phyloP scores from a whole-genome alignment of 805 yeast species.

The Metschnikowia lochheadii region DNA sequence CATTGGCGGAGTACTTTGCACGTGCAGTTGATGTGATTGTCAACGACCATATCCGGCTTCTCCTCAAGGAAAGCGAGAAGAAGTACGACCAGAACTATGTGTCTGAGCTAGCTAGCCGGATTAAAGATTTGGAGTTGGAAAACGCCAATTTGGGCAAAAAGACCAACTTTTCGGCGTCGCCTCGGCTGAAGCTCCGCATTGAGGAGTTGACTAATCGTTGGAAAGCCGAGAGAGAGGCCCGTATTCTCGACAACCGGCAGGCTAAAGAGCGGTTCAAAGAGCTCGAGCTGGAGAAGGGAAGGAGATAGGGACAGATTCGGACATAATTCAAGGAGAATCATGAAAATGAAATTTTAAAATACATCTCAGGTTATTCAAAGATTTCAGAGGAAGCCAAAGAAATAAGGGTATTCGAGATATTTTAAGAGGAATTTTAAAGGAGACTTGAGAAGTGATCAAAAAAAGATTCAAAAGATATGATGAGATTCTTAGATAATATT shows the following conservation, averaged over 20 bases:
- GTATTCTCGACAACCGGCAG: slow-evolving; percentile 57
- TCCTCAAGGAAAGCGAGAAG: slow-evolving; percentile 32
- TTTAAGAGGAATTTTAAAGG: no score
- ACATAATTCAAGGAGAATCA: no score
- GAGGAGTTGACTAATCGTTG: slow-evolving; percentile 62
- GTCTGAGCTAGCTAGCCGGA: slow-evolving; percentile 19
- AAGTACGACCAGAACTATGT: slow-evolving; percentile 15
- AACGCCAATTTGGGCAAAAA: slow-evolving; percentile 29
- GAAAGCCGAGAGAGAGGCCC: slow-evolving; percentile 68
- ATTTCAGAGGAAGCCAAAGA: no score
- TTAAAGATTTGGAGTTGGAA: slow-evolving; percentile 17
- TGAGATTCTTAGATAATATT: no score
- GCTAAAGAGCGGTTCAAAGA: slow-evolving; percentile 49
- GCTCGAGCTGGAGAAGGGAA: slow-evolving; percentile 20
- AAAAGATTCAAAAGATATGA: no score
- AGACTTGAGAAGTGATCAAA: no score
- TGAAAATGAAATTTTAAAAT: no score
- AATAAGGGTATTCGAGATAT: no score
- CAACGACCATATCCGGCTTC: slow-evolving; percentile 46
- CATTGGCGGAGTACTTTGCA: slow-evolving; percentile 52
- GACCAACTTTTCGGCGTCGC: slow-evolving; percentile 16
- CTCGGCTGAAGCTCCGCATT: slow-evolving; percentile 46
- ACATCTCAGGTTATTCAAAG: no score
- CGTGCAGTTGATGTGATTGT: slow-evolving; percentile 58
- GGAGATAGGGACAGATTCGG: not conserved